Evolutionary conservation across 2,329 filamentous ascomycete species (phyloP), one percentile per base, ranked within the genome.

Genomic region (Arthrobotrys conoides): DNA sequence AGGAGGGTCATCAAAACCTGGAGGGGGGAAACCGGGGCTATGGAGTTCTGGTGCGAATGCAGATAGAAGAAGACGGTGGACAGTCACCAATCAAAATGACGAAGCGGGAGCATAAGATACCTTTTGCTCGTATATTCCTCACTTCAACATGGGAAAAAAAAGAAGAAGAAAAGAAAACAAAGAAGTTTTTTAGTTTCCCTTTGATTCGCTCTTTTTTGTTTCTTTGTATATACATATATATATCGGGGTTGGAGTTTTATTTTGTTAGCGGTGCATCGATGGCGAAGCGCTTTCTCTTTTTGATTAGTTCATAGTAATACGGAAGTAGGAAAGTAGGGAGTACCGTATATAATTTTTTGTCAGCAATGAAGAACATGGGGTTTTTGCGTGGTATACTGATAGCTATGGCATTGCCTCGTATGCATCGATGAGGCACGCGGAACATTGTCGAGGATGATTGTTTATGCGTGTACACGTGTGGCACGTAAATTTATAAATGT

Each of bases 41-140:
- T 76, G 72, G 72, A 38, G 59, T 44, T 53, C 66, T 27, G 67
- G 61, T 10, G 66, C 9, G 5, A 61, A 49, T 33, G 63, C 63
- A 12, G 68, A 78, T 22, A 61, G 48, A 33, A 57, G 63, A 36
- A 66, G 75, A 20, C 51, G 68, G 38, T 78, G 68, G 75, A 78
- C 75, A n/a, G 68, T 78, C 5, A 78, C 75, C 4, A 78, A 78
- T 24, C 51, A 68, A 59, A 57, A 72, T 18, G 75, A 78, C 12
- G 75, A 67, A 18, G 68, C 33, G 38, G 55, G 61, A 16, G 48
- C 38, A 63, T 71, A 68, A 38, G 9, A 22, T 18, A 41, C 3
- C n/a, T n/a, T n/a, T n/a, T 20, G 44, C 44, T 46, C 18, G 2
- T 55, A 8, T 20, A 30, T 57, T 66, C 10, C 20, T 63, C n/a